Evolutionary conservation across 768 basidiomycete species (phyloP).

Genomic region (Leucosporidium yakuticum): DNA sequence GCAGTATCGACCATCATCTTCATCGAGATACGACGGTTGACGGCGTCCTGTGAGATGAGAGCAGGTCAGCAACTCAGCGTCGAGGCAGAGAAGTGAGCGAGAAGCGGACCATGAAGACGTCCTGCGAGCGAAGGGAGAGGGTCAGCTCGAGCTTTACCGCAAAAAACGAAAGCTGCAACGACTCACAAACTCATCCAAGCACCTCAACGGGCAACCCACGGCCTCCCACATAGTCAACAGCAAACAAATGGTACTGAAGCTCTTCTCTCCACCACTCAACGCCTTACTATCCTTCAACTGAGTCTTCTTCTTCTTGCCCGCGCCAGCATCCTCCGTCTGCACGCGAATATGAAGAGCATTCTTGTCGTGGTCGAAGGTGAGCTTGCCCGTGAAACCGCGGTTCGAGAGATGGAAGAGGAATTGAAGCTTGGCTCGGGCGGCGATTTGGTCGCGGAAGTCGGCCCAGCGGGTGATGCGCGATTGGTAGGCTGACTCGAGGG

Average conservation of each 20-base stretch:
- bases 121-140: conserved; percentile 44
- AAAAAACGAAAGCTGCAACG: neutral
- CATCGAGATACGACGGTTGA: conserved; percentile 75
- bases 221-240: conserved; percentile 94
- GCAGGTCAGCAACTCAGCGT: neutral
- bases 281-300: conserved; percentile 42
- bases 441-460: conserved; percentile 79
- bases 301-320: conserved; percentile 20
- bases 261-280: conserved; percentile 90
- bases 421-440: conserved; percentile 61
- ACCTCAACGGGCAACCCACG: conserved; percentile 86
- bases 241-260: conserved; percentile 90
- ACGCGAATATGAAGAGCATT: conserved; percentile 58
- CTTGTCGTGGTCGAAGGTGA: conserved; percentile 76
- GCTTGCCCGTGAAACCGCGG: conserved; percentile 52
- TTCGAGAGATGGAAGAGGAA: conserved; percentile 76
- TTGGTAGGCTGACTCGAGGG: conserved; percentile 60
- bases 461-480: conserved; percentile 70
- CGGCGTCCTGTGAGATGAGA: conserved; percentile 36
- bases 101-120: conserved; percentile 60
- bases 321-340: conserved; percentile 24
- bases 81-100: neutral
- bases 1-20: conserved; percentile 95
- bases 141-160: neutral
- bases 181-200: conserved; percentile 91